Base-by-base conservation (phyloP, 306 rosid genomes). In the Ormosia semicastrata region DNA sequence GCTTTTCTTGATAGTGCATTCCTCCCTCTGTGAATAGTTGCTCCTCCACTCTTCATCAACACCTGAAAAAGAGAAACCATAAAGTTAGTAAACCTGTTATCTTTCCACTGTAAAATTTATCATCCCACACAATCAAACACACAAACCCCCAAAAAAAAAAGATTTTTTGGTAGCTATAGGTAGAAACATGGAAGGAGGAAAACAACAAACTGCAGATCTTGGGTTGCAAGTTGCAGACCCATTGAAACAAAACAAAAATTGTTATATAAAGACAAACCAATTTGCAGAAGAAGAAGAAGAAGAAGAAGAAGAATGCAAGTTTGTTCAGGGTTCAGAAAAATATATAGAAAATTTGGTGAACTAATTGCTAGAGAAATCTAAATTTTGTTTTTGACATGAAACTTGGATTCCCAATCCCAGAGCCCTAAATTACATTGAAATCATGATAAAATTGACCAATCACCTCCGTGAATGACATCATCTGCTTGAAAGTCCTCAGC, bases 31-130 rank as follows among this genome's bases (percentile, higher is more conserved):
- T 72, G 97, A 74, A 89, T 73, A 89, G 81, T 84, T 83, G 91
- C 77, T 94, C 82, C 91, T 90, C 93, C 97, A 92, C 89, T 94
- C 97, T 89, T 88, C 94, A 84, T 93, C 94, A 79, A 89, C 95
- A 86, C 92, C 97, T 96, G 97, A 87, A 85, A 92, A 95, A 84
- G 92, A 85, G 79, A 68, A 66, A 50, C 74, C 86, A 83, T 66
- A 84, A 91, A 90, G 93, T 62, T 60, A 89, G 85, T 89, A 91
- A 93, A 93, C 94, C 89, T 82, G 82, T 43, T 83, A 74, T 91
- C 80, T 92, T 88, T 89, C 86, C 90, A 81, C 90, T 80, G 92
- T 73, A 75, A 37, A 74, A 82, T 86, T 81, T 18, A 84, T 74
- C 90, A 81, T 66, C 56, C 77, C 86, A 86, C 76, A 66, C 77